These are phyloP conservation scores for Chernovozyma sophiae-reginae DNA, from an alignment of 1,139 yeast species.

Conservation along the genomic window DNA sequence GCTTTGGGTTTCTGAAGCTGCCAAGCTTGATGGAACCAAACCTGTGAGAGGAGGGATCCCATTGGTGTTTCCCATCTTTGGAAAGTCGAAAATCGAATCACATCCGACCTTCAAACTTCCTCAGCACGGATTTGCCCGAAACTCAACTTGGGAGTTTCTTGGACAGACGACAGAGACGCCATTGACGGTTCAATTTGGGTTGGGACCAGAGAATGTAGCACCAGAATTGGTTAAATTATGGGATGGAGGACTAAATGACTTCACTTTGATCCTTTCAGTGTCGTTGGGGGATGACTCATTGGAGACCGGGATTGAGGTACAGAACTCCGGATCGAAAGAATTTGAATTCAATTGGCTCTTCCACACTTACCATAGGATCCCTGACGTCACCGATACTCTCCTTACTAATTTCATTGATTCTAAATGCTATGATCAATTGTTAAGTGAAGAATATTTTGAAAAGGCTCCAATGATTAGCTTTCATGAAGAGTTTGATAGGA, in stretches of 20 bases:
- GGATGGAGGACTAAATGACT: slow-evolving; percentile 54
- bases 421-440: slow-evolving; percentile 68
- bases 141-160: slow-evolving; percentile 83
- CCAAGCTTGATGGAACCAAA: slow-evolving; percentile 82
- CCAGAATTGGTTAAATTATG: slow-evolving; percentile 56
- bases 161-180: slow-evolving; percentile 64
- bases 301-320: slow-evolving; percentile 68
- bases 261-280: slow-evolving; percentile 71
- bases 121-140: slow-evolving; percentile 95
- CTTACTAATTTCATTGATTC: slow-evolving; percentile 76
- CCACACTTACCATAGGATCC: slow-evolving; percentile 82
- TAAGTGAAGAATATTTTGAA: slow-evolving; percentile 59
- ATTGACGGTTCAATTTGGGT: slow-evolving; percentile 80
- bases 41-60: slow-evolving; percentile 98
- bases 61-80: slow-evolving; percentile 91
- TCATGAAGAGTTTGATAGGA: slow-evolving; percentile 78
- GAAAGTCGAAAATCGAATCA: slow-evolving; percentile 48
- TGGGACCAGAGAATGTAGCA: slow-evolving; percentile 78
- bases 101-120: slow-evolving; percentile 56
- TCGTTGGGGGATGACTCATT: slow-evolving; percentile 51
- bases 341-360: slow-evolving; percentile 92
- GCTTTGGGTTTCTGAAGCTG: slow-evolving; percentile 60
- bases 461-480: slow-evolving; percentile 71
- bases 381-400: slow-evolving; percentile 71
- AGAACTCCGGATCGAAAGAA: slow-evolving; percentile 56